These are phyloP conservation scores for Fusarium camptoceras DNA, from an alignment of 2,329 filamentous ascomycete species.

Conservation along the genomic window DNA sequence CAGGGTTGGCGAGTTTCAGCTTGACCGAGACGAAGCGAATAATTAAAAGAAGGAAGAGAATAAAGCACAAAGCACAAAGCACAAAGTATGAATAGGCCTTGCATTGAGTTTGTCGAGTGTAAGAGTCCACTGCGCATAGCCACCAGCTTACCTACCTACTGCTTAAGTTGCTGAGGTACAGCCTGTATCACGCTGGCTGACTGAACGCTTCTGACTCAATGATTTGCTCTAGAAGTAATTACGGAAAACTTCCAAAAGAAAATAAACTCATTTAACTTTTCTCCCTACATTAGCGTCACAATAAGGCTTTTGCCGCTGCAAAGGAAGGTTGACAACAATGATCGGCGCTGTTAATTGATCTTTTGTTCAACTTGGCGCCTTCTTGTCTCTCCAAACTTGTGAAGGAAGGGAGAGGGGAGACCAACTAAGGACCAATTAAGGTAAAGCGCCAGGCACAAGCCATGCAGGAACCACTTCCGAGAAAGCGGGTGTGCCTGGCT, in stretches of 20 bases:
- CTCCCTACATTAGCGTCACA: constrained; percentile 29
- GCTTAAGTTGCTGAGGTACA: background rate
- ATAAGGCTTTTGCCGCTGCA: constrained; percentile 3
- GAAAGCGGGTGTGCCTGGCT: constrained; percentile 32
- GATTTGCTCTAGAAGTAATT: constrained; percentile 8
- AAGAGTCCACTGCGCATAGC: background rate
- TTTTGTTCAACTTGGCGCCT: constrained; percentile 14
- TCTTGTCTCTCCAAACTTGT: background rate
- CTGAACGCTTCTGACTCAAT: background rate
- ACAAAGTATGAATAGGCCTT: background rate
- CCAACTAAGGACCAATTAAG: constrained; percentile 14
- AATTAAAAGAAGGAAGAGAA: background rate
- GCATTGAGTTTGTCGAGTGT: background rate
- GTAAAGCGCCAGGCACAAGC: constrained; percentile 42
- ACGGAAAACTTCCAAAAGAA: constrained; percentile 4
- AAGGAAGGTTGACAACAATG: constrained; percentile 15
- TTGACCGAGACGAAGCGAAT: constrained; percentile 12
- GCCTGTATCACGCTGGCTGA: background rate
- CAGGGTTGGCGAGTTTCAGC: constrained; percentile 34
- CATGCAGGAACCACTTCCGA: constrained; percentile 42
- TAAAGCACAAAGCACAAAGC: background rate
- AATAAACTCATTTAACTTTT: constrained; percentile 33
- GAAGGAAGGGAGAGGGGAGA: background rate
- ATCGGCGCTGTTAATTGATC: constrained; percentile 10
- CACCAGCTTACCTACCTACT: background rate